Evolutionary conservation across 2,329 filamentous ascomycete genomes (phyloP).

Genomic region (Beauveria rudraprayagi): DNA sequence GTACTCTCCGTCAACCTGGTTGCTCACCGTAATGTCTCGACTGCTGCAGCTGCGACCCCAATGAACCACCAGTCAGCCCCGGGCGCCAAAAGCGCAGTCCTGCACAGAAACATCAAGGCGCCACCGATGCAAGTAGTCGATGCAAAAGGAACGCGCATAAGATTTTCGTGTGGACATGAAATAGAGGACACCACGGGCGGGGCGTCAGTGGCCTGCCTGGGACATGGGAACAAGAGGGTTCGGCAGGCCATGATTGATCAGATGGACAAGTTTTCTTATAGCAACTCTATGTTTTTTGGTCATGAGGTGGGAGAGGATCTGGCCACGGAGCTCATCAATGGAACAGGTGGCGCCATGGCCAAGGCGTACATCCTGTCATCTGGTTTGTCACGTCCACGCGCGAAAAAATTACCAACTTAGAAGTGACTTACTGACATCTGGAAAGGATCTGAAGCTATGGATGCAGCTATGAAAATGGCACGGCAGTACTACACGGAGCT

Average conservation of each 20-base stretch:
- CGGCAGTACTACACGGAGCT: conserved; percentile 36
- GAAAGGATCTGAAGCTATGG: conserved; percentile 43
- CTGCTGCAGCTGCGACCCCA: neutral
- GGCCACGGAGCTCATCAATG: conserved; percentile 20
- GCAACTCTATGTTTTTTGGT: conserved; percentile 17
- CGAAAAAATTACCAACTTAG: neutral
- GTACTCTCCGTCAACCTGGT: too few species aligned
- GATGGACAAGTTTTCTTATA: conserved; percentile 11
- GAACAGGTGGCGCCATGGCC: conserved; percentile 25
- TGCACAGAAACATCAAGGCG: conserved; percentile 4
- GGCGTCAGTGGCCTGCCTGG: conserved; percentile 6
- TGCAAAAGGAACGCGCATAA: conserved; percentile 23
- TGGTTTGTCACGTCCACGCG: conserved; percentile 18
- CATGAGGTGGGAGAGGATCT: conserved; percentile 16
- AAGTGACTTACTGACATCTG: neutral
- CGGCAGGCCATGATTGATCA: conserved; percentile 31
- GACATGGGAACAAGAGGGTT: conserved; percentile 3
- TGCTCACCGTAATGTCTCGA: neutral
- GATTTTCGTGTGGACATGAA: neutral
- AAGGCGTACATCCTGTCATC: conserved; percentile 28
- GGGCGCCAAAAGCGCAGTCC: neutral
- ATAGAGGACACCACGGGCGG: conserved; percentile 7
- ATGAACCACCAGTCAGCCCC: neutral
- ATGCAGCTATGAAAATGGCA: conserved; percentile 38
- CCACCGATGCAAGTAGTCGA: conserved; percentile 31